phyloP scores from a whole-genome alignment of 768 basidiomycete genomes.

The Collybia mongolica region DNA sequence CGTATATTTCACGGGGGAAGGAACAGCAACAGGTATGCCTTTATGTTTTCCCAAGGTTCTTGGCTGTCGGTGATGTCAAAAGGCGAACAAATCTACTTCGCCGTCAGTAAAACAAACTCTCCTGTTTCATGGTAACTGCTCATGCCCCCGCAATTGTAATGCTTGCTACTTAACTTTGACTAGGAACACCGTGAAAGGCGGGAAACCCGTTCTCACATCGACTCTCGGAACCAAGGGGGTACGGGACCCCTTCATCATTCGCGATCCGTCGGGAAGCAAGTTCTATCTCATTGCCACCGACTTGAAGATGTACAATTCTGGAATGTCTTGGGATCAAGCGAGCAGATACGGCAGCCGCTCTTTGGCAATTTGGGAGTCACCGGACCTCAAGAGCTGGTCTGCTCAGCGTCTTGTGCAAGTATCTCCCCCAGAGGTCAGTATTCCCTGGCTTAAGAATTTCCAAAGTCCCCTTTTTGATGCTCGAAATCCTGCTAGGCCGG shows the following conservation, averaged over 20 bases:
- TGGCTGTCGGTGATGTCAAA: no score
- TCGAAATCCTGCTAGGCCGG: conserved; percentile 7
- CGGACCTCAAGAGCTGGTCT: conserved; percentile 14
- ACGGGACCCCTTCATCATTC: conserved; percentile 17
- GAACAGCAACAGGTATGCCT: no score
- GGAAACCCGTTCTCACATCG: conserved; percentile 13
- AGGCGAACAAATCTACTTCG: no score
- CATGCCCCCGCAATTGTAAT: no score
- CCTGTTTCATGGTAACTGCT: no score
- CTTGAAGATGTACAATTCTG: conserved; percentile 13
- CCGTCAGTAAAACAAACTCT: no score
- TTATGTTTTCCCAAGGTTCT: no score
- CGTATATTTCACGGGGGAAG: no score
- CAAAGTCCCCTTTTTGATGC: background rate
- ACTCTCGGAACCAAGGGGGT: conserved; percentile 16
- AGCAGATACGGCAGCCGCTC: conserved; percentile 13
- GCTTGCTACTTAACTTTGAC: background rate
- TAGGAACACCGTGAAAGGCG: conserved; percentile 12
- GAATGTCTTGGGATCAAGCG: conserved; percentile 12
- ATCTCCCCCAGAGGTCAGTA: conserved; percentile 11
- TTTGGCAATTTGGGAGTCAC: conserved; percentile 15
- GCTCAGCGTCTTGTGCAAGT: conserved; percentile 15
- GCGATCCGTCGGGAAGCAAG: conserved; percentile 13
- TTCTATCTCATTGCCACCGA: conserved; percentile 20
- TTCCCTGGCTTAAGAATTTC: background rate